These are phyloP conservation scores for Tagetes patula DNA, from an alignment of 129 eudicot species.

Conservation along the genomic window DNA sequence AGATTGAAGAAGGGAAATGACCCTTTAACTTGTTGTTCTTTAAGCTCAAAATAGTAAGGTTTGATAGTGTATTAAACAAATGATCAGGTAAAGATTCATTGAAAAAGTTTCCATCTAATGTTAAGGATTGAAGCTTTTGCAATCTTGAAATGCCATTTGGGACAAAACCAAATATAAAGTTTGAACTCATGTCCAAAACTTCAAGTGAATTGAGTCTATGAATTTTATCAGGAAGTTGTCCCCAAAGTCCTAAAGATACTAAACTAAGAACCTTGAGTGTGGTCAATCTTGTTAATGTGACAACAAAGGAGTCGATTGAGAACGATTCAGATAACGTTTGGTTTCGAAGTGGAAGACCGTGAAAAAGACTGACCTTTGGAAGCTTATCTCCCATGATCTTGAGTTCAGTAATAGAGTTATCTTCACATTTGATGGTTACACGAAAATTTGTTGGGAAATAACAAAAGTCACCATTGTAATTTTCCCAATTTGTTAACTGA, in stretches of 20 bases:
- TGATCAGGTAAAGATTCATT: slow-evolving; percentile 67
- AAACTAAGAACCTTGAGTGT: slow-evolving; percentile 69
- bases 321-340: slow-evolving; percentile 66
- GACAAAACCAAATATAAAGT: slow-evolving; percentile 75
- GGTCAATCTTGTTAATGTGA: slow-evolving; percentile 67
- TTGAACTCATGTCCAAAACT: slow-evolving; percentile 73
- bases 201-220: slow-evolving; percentile 67
- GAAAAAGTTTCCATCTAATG: slow-evolving; percentile 70
- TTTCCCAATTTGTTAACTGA: slow-evolving; percentile 51
- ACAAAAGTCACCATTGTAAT: slow-evolving; percentile 56
- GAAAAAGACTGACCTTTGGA: slow-evolving; percentile 44
- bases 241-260: slow-evolving; percentile 89
- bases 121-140: slow-evolving; percentile 56
- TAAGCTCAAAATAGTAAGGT: slow-evolving; percentile 70
- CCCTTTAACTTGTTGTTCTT: slow-evolving; percentile 77
- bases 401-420: slow-evolving; percentile 58
- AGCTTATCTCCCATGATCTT: slow-evolving; percentile 70
- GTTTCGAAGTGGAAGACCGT: slow-evolving; percentile 59
- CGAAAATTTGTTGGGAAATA: slow-evolving; percentile 40
- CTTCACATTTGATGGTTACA: slow-evolving; percentile 60
- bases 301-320: slow-evolving; percentile 81
- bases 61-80: slow-evolving; percentile 60
- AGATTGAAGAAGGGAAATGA: slow-evolving; percentile 56
- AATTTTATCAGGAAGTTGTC: slow-evolving; percentile 77
- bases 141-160: slow-evolving; percentile 62